Conservation (phyloP, 2,329 filamentous ascomycete genomes). For the Cytospora schulzeri region DNA sequence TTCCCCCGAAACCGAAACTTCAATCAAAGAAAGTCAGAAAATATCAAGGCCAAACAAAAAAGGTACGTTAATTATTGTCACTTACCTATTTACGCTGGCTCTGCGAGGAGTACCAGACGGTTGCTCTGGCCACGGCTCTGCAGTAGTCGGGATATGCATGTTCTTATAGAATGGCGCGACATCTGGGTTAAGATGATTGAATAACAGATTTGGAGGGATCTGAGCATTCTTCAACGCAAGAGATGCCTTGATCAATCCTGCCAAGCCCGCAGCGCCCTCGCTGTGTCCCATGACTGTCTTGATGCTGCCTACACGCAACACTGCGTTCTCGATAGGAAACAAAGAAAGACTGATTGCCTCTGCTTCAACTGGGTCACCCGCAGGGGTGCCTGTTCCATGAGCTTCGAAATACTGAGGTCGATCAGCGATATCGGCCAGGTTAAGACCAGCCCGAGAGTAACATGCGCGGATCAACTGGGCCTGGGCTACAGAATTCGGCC, state of each 20-base stretch:
- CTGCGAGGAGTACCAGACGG: too few relatives aligned
- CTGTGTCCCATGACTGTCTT: conserved; percentile 45
- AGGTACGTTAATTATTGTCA: too few relatives aligned
- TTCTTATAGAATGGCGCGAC: conserved; percentile 36
- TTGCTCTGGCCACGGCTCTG: conserved; percentile 12
- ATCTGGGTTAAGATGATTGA: conserved; percentile 39
- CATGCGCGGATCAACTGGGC: conserved; percentile 40
- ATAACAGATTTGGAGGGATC: conserved; percentile 42
- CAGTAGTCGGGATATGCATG: conserved; percentile 29
- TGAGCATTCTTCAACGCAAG: conserved; percentile 39
- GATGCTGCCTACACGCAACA: conserved; percentile 36
- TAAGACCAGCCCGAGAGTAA: conserved; percentile 42
- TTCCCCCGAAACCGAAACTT: conserved; percentile 23
- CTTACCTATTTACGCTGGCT: conserved; percentile 19
- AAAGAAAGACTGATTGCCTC: conserved; percentile 33
- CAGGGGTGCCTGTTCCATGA: conserved; percentile 42
- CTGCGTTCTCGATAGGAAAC: conserved; percentile 18
- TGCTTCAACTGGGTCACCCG: conserved; percentile 30
- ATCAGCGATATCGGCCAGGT: conserved; percentile 32
- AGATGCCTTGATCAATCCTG: conserved; percentile 43
- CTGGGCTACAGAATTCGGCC: conserved; percentile 45
- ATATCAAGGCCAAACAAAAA: too few relatives aligned
- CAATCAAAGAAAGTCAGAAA: neutral
- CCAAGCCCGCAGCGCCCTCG: conserved; percentile 46
- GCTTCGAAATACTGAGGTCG: conserved; percentile 46